Conservation (phyloP, 148 eudicot species). For the Camellia japonica region DNA sequence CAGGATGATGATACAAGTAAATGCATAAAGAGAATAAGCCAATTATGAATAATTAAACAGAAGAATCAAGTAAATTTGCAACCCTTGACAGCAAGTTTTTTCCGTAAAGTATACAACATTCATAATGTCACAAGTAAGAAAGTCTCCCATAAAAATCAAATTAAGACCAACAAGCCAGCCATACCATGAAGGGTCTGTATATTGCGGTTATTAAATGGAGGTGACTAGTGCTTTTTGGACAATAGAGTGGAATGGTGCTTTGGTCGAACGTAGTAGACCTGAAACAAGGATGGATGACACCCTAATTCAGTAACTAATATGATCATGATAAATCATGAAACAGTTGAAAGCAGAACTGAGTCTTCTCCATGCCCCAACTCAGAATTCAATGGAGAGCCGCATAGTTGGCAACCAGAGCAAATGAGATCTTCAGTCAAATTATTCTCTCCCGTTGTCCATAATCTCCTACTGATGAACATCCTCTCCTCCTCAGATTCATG, state of each 20-base stretch:
- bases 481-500: conserved; percentile 50
- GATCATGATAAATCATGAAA: not conserved
- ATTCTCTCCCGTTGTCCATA: conserved; percentile 25
- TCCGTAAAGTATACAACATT: not conserved
- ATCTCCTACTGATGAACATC: conserved; percentile 63
- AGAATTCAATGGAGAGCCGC: conserved; percentile 54
- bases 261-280: conserved; percentile 38
- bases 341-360: conserved; percentile 7
- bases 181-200: conserved; percentile 86
- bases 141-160: conserved; percentile 1
- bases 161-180: conserved; percentile 8
- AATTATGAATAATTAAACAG: not conserved
- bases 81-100: not conserved
- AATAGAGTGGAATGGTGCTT: conserved; percentile 39
- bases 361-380: conserved; percentile 40
- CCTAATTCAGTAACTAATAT: not conserved
- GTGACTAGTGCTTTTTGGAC: conserved; percentile 61
- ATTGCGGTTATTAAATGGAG: conserved; percentile 50
- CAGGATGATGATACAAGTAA: not conserved
- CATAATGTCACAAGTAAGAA: not conserved
- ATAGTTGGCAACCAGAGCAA: conserved; percentile 68
- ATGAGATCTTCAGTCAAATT: conserved; percentile 66
- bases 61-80: not conserved
- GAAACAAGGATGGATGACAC: conserved; percentile 22
- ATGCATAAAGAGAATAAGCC: not conserved